Percentiles rank a stretch among this genome's conserved stretches.
phyloP scores from a whole-genome alignment of 1,284 basidiomycete genomes.

The Ganoderma leucocontextum region DNA sequence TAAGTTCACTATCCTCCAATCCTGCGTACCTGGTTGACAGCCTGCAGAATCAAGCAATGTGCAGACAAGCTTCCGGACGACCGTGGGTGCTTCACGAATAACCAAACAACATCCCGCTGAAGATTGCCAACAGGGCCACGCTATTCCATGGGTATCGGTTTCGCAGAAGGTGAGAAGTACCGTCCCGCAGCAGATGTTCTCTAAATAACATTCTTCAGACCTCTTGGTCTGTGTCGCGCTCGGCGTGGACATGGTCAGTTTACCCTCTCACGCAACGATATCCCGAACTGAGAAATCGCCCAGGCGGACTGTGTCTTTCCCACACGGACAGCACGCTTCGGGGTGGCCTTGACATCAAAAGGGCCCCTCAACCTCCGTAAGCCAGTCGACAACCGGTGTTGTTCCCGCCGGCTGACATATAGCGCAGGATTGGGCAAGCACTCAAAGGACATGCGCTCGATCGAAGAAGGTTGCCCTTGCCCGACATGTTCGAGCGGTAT shows the following conservation, averaged over 20 bases:
- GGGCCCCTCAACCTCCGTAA: conserved; percentile 83
- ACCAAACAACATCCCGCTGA: conserved; percentile 17
- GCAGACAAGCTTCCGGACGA: conserved; percentile 76
- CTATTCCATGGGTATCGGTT: conserved; percentile 90
- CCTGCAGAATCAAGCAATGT: conserved; percentile 78
- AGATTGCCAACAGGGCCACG: conserved; percentile 64
- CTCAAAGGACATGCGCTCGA: conserved; percentile 69
- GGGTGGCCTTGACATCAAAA: conserved; percentile 80
- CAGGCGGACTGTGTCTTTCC: conserved; percentile 92
- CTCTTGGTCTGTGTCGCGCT: conserved; percentile 86
- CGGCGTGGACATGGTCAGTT: conserved; percentile 85
- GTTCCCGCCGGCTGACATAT: not conserved
- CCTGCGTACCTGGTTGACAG: conserved; percentile 25
- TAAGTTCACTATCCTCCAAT: conserved; percentile 45
- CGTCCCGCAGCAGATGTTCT: not conserved
- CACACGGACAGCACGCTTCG: conserved; percentile 87
- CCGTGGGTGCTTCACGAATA: conserved; percentile 54
- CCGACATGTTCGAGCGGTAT: conserved; percentile 75
- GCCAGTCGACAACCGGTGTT: not conserved
- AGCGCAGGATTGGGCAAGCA: conserved; percentile 70
- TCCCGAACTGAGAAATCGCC: not conserved
- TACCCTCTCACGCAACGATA: not conserved
- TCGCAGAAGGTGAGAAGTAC: conserved; percentile 78
- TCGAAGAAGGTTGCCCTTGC: conserved; percentile 81
- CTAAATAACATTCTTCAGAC: conserved; percentile 53